Base-by-base conservation (phyloP, 192 early-diverging fungal genomes). In the Coemansia sp. region DNA sequence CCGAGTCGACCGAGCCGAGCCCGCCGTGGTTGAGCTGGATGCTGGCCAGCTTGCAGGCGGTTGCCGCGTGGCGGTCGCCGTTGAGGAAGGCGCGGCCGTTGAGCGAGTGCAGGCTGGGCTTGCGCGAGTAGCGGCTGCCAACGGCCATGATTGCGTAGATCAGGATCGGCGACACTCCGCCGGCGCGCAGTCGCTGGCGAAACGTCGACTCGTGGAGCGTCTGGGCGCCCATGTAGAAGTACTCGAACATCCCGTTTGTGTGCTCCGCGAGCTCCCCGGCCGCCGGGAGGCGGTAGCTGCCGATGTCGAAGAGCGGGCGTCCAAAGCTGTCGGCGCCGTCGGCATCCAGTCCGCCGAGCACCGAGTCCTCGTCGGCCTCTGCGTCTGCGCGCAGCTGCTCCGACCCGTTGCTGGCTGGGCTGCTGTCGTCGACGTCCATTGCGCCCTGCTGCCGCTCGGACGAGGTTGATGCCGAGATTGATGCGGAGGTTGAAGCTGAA, bases 11-110 rank as follows among this genome's bases (percentile, higher is more conserved):
- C 3, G 79, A 74, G 19, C 71, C 75, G 58, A 77, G 40, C 26
- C 74, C 71, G 58, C 72, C 71, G 64, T 77, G 80, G 66, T 71
- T 83, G 50, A 83, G 66, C 65, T 68, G 75, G 41, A 77, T 69
- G 71, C 71, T 83, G 19, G 75, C 72, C 57, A 83, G 71, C 13
- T 71, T 71, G 42, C 80, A 83, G 0, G 80, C 74, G 5, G 71
- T 74, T 21, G 75, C 65, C 9, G 80, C 80, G 40, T 83, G 75
- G 12, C 80, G 71, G 58, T 83, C 80, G 71, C 80, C 80, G 52
- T 77, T 83, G 21, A 83, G 72, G 26, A 83, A 83, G 18, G 80
- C 80, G 71, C 67, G 73, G 42, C 80, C 80, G 66, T 83, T 83
- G 54, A 83, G 71, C 68, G 80, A 76, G 66, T 83, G 80, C 68